Evolutionary conservation across 306 rosid species (phyloP), one percentile per base, ranked within the genome.

Genomic region (Benincasa hispida): DNA sequence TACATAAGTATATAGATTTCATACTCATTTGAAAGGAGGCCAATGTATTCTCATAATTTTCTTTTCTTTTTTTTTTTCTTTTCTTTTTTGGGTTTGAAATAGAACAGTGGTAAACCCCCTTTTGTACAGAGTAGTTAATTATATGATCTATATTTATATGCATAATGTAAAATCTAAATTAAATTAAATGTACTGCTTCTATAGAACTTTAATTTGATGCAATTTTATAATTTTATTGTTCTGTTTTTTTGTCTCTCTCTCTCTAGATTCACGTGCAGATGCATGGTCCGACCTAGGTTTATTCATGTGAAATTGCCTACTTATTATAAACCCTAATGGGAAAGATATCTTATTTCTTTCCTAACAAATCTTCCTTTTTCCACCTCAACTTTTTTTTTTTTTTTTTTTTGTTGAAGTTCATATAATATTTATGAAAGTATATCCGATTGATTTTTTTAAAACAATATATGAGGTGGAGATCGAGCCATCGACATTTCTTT

Each of bases 81-180:
- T 42, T 21, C 6, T 24, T 15, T 50, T 7, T 4, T 13, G n/a
- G n/a, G 25, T 27, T 47, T 47, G 19, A 72, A 27, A 48, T 27
- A 72, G 59, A 48, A 72, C 17, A 48, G 37, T 50, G n/a, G 60
- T 72, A 8, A 50, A 17, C 7, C 50, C 24, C 61, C 27, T 72
- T 70, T 72, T 72, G 76, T 72, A 72, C 45, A 72, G 59, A 50
- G 61, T 50, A 72, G 57, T 45, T 18, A 39, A 50, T 50, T 17
- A 50, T 50, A 50, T 50, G 8, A 5, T 50, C 12, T 34, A n/a
- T 34, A n/a, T 19, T 18, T 18, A 10, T 45, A 25, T 25, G 2
- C 7, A 45, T 22, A 25, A 8, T 8, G n/a, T 41, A 45, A 45
- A 42, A 6, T 39, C 32, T 24, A 14, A 41, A 41, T 41, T 32